Evolutionary conservation across 2,329 filamentous ascomycete species (phyloP), one percentile per base, ranked within the genome.

Genomic region (Myriosclerotinia duriaeana): DNA sequence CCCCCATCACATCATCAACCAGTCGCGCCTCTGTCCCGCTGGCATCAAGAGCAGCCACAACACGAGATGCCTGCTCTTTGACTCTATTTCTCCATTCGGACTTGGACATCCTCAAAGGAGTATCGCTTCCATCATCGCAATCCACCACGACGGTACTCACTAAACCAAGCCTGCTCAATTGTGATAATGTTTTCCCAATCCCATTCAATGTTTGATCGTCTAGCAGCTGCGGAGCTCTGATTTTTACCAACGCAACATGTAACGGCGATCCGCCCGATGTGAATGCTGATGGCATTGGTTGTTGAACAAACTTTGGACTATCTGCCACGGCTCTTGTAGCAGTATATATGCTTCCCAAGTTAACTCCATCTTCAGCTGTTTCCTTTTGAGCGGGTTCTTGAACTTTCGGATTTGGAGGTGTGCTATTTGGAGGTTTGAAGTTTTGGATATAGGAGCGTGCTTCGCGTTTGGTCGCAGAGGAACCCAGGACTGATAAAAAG

Each of bases 381-480:
- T 68, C 73, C 22, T 64, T 59, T 8, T 58, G 22, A 17, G 55
- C 63, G 11, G 40, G 22, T 26, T 66, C 63, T 48, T 64, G 22
- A 12, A 38, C 9, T 22, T 66, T 14, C 15, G 54, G 15, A 9
- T 67, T 34, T 53, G 59, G 40, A 70, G 76, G 73, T n/a, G 71
- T 22, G 72, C 74, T 63, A 69, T 76, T 67, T 68, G 76, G 69
- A 11, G 80, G 79, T 60, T 87, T 88, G 77, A 97, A 96, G 69
- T 92, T 93, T 72, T 95, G 90, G 20, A 99, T 84, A 76, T 97
- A 99, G 48, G 91, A 88, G 78, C 91, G 93, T 58, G 93, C 93
- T 80, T 99, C 95, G 73, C 95, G 88, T 78, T 93, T 96, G 0
- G 94, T 97, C 7, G 93, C 91, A 14, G 93, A 92, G 22, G 93